Conservation (phyloP, 495 filamentous ascomycete genomes). For the Talaromyces ruber region DNA sequence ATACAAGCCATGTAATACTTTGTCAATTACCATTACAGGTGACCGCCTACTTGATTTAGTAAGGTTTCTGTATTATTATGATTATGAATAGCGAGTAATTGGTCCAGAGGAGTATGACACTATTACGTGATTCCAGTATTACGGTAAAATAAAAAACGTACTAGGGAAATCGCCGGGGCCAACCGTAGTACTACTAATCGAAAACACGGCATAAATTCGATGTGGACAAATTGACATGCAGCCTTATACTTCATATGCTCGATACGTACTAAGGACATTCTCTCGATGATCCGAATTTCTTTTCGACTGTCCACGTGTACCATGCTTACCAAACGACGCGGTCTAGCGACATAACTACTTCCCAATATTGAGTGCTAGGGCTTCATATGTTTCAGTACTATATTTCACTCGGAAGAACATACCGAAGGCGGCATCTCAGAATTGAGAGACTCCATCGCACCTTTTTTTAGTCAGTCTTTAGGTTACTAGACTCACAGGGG, state of each 20-base stretch:
- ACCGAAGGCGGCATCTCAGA: background rate
- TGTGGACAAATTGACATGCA: background rate
- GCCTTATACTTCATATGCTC: background rate
- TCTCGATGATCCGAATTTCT: background rate
- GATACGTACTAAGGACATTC: background rate
- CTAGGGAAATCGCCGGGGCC: no score
- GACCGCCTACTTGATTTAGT: no score
- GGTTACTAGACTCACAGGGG: background rate
- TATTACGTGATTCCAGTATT: no score
- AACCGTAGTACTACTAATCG: no score
- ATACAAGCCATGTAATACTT: no score
- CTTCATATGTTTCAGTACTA: background rate
- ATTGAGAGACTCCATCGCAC: background rate
- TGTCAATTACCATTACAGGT: no score
- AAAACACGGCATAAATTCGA: background rate
- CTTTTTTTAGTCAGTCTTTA: background rate
- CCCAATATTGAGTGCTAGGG: background rate
- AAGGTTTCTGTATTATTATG: no score
- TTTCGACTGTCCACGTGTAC: background rate
- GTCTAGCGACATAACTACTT: background rate
- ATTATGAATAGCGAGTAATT: no score
- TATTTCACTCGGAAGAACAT: background rate
- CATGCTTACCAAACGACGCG: background rate
- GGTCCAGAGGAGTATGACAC: no score
- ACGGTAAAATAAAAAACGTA: no score